Base-by-base conservation (phyloP, 257 asterid species). In the Solanum chaucha region DNA sequence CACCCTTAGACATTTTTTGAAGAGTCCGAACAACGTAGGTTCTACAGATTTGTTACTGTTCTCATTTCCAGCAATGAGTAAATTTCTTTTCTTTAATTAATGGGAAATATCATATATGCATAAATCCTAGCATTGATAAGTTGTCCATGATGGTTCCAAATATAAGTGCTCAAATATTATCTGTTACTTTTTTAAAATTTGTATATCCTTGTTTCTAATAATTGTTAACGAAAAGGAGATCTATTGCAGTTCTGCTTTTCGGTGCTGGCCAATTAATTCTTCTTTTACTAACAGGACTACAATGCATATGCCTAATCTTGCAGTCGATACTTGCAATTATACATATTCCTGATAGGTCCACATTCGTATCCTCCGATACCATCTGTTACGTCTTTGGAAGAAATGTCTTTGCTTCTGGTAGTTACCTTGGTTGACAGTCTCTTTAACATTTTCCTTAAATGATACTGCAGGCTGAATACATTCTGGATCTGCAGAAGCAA, bases 401-500 rank as follows among this genome's bases (percentile, higher is more conserved):
- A 75, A 40, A 24, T 38, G 35, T 75, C 83, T 41, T 38, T 41
- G 61, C 83, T 77, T 77, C 36, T 77, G 35, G 13, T 40, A 6
- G n/a, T 40, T 75, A 12, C 59, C 8, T 75, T 48, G 34, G 59
- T 75, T 75, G 59, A 24, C 83, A 77, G 61, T 74, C 82, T 65
- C 38, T 10, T 36, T 77, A 44, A 38, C 5, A n/a, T 84, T 32
- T 81, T 51, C 84, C 19, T 87, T 38, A 46, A 86, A 86, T 86
- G 85, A 36, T 88, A 68, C 84, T 85, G 88, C 96, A 96, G 98
- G 99, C 98, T 34, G 99, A 95, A 87, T 91, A 93, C 89, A 94
- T 97, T 91, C 86, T 95, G 91, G 99, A 97, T 89, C 93, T 95
- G 93, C 98, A 97, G 88, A 97, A 93, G 94, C 98, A 94, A 92